Conservation (phyloP, 805 yeast species). For the Ogataea sp. region DNA sequence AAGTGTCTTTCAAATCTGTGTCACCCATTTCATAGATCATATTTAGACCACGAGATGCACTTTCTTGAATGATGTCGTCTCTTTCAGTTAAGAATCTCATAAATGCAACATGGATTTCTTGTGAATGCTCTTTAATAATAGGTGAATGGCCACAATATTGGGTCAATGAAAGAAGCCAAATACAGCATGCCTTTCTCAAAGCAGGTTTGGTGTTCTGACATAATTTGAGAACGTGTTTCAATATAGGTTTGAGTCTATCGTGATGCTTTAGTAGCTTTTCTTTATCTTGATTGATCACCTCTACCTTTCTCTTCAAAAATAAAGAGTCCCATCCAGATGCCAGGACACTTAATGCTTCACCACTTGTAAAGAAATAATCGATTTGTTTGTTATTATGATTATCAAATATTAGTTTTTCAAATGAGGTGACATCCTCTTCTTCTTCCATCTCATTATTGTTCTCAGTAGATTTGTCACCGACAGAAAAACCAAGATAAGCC, state of each 20-base stretch:
- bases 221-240: slow-evolving; percentile 42
- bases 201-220: slow-evolving; percentile 65
- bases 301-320: slow-evolving; percentile 42
- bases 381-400: slow-evolving; percentile 51
- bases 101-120: slow-evolving; percentile 65
- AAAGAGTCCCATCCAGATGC: slow-evolving; percentile 73
- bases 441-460: slow-evolving; percentile 14
- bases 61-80: slow-evolving; percentile 86
- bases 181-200: slow-evolving; percentile 66
- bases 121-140: slow-evolving; percentile 32
- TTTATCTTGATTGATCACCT: slow-evolving; percentile 33
- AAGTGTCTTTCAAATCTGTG: slow-evolving; percentile 52
- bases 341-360: slow-evolving; percentile 72
- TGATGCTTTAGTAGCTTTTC: slow-evolving; percentile 5
- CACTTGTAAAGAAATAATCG: slow-evolving; percentile 71
- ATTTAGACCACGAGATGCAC: slow-evolving; percentile 84
- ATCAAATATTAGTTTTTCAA: slow-evolving; percentile 42
- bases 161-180: slow-evolving; percentile 76
- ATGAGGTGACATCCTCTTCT: slow-evolving; percentile 10
- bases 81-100: slow-evolving; percentile 71
- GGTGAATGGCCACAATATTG: slow-evolving; percentile 58
- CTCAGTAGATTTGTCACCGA: slow-evolving; percentile 7
- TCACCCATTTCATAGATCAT: slow-evolving; percentile 75
- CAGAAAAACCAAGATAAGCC: slow-evolving; percentile 43
- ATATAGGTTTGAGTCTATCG: slow-evolving; percentile 21